Percentiles rank a stretch among this genome's conserved stretches.
Conservation (phyloP, 2,329 filamentous ascomycete species). For the Periconia sp. region DNA sequence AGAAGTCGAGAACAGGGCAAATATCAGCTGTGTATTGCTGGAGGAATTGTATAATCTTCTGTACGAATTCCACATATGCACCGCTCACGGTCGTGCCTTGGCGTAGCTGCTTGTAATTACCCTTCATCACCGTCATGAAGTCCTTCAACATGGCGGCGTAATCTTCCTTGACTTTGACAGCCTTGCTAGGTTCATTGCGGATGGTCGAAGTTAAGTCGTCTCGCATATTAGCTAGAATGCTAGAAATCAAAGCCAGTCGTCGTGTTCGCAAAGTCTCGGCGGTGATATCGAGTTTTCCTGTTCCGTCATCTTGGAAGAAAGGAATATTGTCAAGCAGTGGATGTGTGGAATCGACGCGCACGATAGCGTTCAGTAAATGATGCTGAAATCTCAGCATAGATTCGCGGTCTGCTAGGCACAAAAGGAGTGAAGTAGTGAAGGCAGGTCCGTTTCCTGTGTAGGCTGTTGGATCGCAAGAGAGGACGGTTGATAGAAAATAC, state of each 20-base stretch:
- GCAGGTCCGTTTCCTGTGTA: slow-evolving; percentile 54
- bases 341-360: slow-evolving; percentile 55
- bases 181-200: slow-evolving; percentile 33
- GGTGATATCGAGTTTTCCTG: slow-evolving; percentile 54
- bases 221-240: slow-evolving; percentile 65
- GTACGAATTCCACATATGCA: slow-evolving; percentile 67
- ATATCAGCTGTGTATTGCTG: slow-evolving; percentile 67
- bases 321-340: slow-evolving; percentile 64
- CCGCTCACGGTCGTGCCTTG: slow-evolving; percentile 51
- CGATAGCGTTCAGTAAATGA: slow-evolving; percentile 59
- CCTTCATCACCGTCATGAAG: slow-evolving; percentile 67
- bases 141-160: slow-evolving; percentile 60
- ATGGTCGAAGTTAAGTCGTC: slow-evolving; percentile 50
- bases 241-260: slow-evolving; percentile 62
- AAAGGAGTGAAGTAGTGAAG: slow-evolving; percentile 61
- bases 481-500: slow-evolving; percentile 51
- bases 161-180: slow-evolving; percentile 48
- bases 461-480: slow-evolving; percentile 47
- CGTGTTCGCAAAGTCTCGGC: slow-evolving; percentile 60
- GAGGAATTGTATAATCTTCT: slow-evolving; percentile 63
- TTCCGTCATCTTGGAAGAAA: slow-evolving; percentile 53
- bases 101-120: slow-evolving; percentile 62
- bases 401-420: slow-evolving; percentile 64
- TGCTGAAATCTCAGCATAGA: slow-evolving; percentile 68
- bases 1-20: slow-evolving; percentile 63